Conservation (phyloP, 2,329 filamentous ascomycete species). For the Colletotrichum melonis region DNA sequence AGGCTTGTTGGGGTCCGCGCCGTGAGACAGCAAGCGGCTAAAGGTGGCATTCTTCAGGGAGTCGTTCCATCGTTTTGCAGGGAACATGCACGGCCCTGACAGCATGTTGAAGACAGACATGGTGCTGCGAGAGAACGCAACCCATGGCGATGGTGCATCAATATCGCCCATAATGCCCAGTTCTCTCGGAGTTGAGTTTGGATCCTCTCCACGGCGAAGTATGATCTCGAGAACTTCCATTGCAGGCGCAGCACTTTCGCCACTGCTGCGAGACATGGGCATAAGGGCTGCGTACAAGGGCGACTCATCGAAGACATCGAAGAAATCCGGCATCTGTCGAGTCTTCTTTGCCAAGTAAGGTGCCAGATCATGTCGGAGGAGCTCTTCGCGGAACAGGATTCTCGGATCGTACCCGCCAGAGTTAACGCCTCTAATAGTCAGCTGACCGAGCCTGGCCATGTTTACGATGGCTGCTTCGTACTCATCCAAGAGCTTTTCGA, state of each 20-base stretch:
- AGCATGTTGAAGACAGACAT: neutral
- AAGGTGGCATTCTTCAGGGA: neutral
- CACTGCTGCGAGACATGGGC: neutral
- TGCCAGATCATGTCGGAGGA: neutral
- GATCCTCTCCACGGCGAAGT: neutral
- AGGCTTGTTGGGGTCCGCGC: neutral
- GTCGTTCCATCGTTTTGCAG: neutral
- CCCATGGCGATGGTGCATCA: neutral
- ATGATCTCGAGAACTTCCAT: neutral
- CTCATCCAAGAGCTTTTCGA: neutral
- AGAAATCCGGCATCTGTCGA: neutral
- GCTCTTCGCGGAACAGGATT: neutral
- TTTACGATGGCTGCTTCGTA: neutral
- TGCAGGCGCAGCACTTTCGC: neutral
- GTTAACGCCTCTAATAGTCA: neutral
- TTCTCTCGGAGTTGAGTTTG: neutral
- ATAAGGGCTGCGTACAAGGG: neutral
- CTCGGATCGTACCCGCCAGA: neutral
- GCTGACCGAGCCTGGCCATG: neutral
- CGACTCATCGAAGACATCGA: neutral
- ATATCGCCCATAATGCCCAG: neutral
- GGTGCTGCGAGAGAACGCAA: neutral
- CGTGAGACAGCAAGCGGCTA: neutral
- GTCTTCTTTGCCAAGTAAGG: neutral
- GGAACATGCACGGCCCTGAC: neutral